Percentiles rank a stretch among this genome's conserved stretches.
Evolutionary conservation across 257 asterid genomes (phyloP).

Genomic region (Solanum corneliomulleri): DNA sequence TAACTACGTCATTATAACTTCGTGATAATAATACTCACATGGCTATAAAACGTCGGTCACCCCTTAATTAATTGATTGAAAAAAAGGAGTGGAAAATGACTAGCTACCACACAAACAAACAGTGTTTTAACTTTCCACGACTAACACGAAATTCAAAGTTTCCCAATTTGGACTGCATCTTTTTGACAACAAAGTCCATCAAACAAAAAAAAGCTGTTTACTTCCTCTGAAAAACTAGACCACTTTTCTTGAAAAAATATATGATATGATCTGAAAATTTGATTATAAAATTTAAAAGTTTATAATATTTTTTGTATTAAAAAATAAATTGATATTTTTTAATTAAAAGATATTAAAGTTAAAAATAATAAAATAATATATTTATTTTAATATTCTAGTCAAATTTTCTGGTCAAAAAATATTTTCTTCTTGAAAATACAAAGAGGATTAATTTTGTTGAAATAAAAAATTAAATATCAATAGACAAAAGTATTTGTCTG

Average conservation of each 20-base stretch:
- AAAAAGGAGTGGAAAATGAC: not conserved
- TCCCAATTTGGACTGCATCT: not conserved
- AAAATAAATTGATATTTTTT: too few relatives aligned
- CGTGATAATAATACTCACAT: not conserved
- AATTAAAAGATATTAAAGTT: too few relatives aligned
- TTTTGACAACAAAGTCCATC: not conserved
- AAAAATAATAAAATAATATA: too few relatives aligned
- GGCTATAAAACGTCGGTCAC: not conserved
- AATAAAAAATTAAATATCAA: too few relatives aligned
- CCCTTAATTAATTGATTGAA: not conserved
- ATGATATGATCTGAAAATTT: not conserved
- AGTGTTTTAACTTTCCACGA: not conserved
- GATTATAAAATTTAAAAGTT: too few relatives aligned
- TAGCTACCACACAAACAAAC: not conserved
- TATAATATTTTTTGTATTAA: too few relatives aligned
- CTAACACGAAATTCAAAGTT: not conserved
- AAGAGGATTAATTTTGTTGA: not conserved
- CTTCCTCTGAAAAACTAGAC: not conserved
- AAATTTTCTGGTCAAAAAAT: too few relatives aligned
- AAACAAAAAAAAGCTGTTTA: not conserved
- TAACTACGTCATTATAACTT: not conserved
- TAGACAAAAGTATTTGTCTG: not conserved
- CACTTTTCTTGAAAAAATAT: not conserved
- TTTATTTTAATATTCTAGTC: too few relatives aligned
- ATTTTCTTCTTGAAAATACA: not conserved